phyloP scores from a whole-genome alignment of 768 basidiomycete genomes.

The Aureoboletus auriporus region DNA sequence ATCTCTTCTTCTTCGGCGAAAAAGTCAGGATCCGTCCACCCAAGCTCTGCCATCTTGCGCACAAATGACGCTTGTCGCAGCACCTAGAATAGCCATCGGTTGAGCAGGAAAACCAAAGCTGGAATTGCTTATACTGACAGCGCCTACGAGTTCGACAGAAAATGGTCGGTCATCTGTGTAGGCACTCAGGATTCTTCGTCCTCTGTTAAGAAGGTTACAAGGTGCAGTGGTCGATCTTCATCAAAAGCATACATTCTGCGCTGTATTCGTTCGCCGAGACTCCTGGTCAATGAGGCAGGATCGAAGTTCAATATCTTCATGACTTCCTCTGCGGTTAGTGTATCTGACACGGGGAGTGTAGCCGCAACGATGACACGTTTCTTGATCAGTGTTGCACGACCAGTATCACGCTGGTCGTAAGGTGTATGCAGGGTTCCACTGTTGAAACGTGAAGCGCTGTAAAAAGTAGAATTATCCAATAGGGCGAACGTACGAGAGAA shows the following conservation, averaged over 20 bases:
- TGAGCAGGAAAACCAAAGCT: not conserved
- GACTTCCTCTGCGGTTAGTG: not conserved
- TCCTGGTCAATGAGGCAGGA: slow-evolving; percentile 7
- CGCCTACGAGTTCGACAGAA: slow-evolving; percentile 53
- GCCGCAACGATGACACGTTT: not conserved
- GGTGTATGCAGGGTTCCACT: slow-evolving; percentile 34
- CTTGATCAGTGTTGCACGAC: slow-evolving; percentile 24
- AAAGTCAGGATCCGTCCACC: slow-evolving; percentile 45
- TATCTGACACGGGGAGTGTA: not conserved
- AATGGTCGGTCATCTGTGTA: slow-evolving; percentile 48
- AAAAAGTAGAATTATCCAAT: not conserved
- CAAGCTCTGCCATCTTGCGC: slow-evolving; percentile 47
- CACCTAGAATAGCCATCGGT: slow-evolving; percentile 29
- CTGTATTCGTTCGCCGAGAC: not conserved
- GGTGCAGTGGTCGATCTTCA: not conserved
- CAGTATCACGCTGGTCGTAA: slow-evolving; percentile 9
- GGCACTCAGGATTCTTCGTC: slow-evolving; percentile 38
- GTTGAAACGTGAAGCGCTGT: not conserved
- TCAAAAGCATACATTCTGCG: slow-evolving; percentile 16
- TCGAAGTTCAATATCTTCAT: slow-evolving; percentile 10
- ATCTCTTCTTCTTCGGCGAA: slow-evolving; percentile 37
- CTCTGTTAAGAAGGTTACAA: slow-evolving; percentile 16
- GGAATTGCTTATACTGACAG: slow-evolving; percentile 32
- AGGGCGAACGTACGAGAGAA: slow-evolving; percentile 28
- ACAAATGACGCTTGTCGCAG: slow-evolving; percentile 54